Base-by-base conservation (phyloP, 352 stramenopile species). In the Phytophthora melonis region DNA sequence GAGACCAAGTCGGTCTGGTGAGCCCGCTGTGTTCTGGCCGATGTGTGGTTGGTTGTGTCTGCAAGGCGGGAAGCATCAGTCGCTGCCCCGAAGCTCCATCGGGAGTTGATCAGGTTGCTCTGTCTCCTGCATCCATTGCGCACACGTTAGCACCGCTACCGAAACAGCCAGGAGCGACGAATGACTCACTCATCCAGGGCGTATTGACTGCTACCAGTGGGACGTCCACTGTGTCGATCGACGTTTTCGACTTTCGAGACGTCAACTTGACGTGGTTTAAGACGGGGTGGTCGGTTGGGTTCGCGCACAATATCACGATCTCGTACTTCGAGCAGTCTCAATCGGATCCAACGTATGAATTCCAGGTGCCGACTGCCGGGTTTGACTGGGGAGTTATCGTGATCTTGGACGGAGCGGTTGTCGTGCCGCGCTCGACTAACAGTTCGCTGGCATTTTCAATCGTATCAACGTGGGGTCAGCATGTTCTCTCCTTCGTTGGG, bases 291-390 rank as follows among this genome's bases (percentile, higher is more conserved):
- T 47, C 58, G 7, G 69, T 52, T 23, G 81, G 83, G 4, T 81
- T 83, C 52, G 82, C 58, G 1, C 81, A 92, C 66, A 90, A 89
- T 65, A 75, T 92, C n/a, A 78, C 80, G 3, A 63, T 92, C 27
- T 72, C 59, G 52, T 89, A 88, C 57, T 89, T 88, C 41, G 79
- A 89, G 45, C 78, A 75, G 19, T 74, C 75, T 0, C 52, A 74
- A 13, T 21, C 55, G 14, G 76, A 63, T 23, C 43, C 54, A 16
- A 84, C 62, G 14, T 86, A 84, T 39, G 84, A 90, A 11, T 84
- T 92, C 45, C 79, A 84, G 66, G 3, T 92, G 4, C 79, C 80
- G 3, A 7, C 78, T n/a, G 82, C 80, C 58, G 77, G 79, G 9
- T 92, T 89, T 41, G 69, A 90, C 52, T 88, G 75, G 74, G 82